Base-by-base conservation (phyloP, 345 rosid species). In the Gossypium sturtianum region DNA sequence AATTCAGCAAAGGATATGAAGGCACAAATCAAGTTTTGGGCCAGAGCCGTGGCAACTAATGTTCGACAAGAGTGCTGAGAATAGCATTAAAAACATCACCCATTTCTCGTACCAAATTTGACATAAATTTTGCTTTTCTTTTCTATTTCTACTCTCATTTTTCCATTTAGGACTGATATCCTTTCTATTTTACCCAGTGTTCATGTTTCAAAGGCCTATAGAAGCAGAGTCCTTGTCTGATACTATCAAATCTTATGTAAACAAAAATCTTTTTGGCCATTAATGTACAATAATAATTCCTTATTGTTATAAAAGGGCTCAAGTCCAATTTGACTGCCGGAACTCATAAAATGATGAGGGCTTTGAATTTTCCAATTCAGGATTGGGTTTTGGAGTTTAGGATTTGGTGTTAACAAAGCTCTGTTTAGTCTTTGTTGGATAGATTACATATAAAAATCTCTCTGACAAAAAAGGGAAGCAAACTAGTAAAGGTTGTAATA, bases 11-110 rank as follows among this genome's bases (percentile, higher is more conserved):
- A 68, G 76, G 90, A 85, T 41, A 87, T 87, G 91, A 89, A 90
- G 72, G 85, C 87, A 45, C 88, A 87, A 19, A 82, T 90, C 82
- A 90, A 86, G 83, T 87, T 83, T 11, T 90, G 96, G 93, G 93
- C 93, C 7, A 76, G 91, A 77, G 84, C 89, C n/a, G 93, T 89
- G 41, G 96, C 96, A 3, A 86, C 87, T 54, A 87, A 90, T 70
- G 89, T 86, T 73, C 78, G 83, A 17, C 83, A 85, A 82, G 84
- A 85, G 70, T 83, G 87, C 76, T 85, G 66, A 82, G 44, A 67
- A 63, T 10, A 29, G 25, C 73, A 52, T 29, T 2, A 27, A 2
- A 25, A 4, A 47, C 17, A 47, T 45, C 12, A 45, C 25, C 53
- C 5, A 45, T 67, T 66, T 61, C 19, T 60, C 12, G 44, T 61